Percentiles rank a stretch among this genome's conserved stretches.
Conservation (phyloP, 2,329 filamentous ascomycete genomes). For the Aspergillus arachidicola region DNA sequence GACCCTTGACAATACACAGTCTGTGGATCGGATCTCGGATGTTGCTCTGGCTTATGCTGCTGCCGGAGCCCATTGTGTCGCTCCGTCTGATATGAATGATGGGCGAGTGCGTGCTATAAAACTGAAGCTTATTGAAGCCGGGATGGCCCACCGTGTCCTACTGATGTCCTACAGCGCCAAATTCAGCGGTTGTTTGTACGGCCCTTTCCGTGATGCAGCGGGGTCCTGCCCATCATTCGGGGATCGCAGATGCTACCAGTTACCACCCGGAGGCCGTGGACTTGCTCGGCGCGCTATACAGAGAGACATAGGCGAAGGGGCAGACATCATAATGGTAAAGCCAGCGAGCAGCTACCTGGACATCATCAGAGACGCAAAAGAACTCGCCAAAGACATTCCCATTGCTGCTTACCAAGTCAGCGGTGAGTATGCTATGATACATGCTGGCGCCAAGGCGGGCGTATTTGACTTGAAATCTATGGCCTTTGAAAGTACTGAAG, state of each 20-base stretch:
- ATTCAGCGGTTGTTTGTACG: slow-evolving; percentile 94
- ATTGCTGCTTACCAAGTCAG: slow-evolving; percentile 96
- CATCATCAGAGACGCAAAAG: slow-evolving; percentile 96
- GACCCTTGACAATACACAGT: slow-evolving; percentile 87
- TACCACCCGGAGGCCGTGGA: slow-evolving; percentile 88
- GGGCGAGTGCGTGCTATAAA: slow-evolving; percentile 97
- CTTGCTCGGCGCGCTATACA: slow-evolving; percentile 87
- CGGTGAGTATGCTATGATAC: slow-evolving; percentile 97
- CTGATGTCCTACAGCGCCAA: slow-evolving; percentile 99
- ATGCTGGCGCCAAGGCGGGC: slow-evolving; percentile 90
- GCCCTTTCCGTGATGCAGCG: slow-evolving; percentile 94
- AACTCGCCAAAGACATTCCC: slow-evolving; percentile 86
- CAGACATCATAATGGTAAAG: slow-evolving; percentile 99
- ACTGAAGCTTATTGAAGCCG: slow-evolving; percentile 92
- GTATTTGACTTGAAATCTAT: slow-evolving; percentile 94
- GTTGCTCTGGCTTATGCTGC: slow-evolving; percentile 98
- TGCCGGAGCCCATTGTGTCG: slow-evolving; percentile 94
- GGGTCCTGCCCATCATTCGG: slow-evolving; percentile 90
- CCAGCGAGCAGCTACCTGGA: slow-evolving; percentile 94
- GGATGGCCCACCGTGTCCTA: slow-evolving; percentile 85
- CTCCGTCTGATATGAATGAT: slow-evolving; percentile 98
- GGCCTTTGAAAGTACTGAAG: slow-evolving; percentile 92
- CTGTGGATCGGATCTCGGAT: slow-evolving; percentile 91
- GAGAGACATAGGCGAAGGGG: slow-evolving; percentile 88
- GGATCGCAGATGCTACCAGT: slow-evolving; percentile 94